These are phyloP conservation scores for Trichoderma atrobrunneum DNA, from an alignment of 2,329 filamentous ascomycete species.

Conservation along the genomic window DNA sequence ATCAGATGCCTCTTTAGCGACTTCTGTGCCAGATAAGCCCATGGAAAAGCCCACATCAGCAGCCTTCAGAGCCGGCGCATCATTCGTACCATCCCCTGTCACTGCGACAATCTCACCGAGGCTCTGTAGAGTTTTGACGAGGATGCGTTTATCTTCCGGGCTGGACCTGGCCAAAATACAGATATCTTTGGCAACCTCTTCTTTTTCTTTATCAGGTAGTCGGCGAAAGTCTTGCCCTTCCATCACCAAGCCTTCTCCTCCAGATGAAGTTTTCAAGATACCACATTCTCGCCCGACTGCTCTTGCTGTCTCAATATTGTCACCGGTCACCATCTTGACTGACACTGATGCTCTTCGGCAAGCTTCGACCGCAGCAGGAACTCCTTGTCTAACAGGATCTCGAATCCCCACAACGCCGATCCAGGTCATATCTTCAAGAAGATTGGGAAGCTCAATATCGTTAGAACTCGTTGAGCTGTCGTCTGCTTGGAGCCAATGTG, in stretches of 20 bases:
- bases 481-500: conserved; percentile 55
- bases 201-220: conserved; percentile 51
- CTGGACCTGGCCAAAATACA: conserved; percentile 57
- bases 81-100: conserved; percentile 66
- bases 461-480: conserved; percentile 40
- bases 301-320: conserved; percentile 56
- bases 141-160: conserved; percentile 57
- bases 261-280: conserved; percentile 45
- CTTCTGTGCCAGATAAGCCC: conserved; percentile 65
- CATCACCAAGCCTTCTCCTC: conserved; percentile 54
- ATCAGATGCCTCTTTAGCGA: conserved; percentile 66
- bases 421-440: not conserved
- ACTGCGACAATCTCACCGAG: conserved; percentile 59
- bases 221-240: conserved; percentile 62
- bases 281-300: conserved; percentile 64
- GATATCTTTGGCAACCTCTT: conserved; percentile 45
- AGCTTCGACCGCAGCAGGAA: conserved; percentile 56
- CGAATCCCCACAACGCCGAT: conserved; percentile 48
- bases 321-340: conserved; percentile 58
- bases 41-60: conserved; percentile 68
- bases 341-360: conserved; percentile 62
- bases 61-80: conserved; percentile 62
- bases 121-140: conserved; percentile 53
- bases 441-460: conserved; percentile 24
- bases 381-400: conserved; percentile 59